phyloP scores from a whole-genome alignment of 2,329 filamentous ascomycete species.

The Dothistroma pini region DNA sequence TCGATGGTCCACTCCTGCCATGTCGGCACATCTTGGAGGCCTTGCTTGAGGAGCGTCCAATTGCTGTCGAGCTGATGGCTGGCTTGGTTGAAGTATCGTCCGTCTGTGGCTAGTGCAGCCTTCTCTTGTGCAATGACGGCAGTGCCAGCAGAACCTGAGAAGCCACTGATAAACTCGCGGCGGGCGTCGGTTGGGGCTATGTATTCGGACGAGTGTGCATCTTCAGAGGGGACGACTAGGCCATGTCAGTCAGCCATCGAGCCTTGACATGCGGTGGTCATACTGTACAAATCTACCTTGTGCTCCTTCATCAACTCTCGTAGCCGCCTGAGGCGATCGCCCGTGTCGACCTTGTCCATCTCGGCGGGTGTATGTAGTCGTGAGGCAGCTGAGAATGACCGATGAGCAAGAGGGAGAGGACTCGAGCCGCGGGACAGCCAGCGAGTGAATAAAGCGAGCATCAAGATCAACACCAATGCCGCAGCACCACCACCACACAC shows the following conservation, averaged over 20 bases:
- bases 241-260: constrained; percentile 38
- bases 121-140: constrained; percentile 83
- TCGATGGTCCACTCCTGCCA: constrained; percentile 96
- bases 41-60: constrained; percentile 89
- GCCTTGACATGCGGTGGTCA: constrained; percentile 13
- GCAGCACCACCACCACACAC: background rate
- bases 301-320: constrained; percentile 82
- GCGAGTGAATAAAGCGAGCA: constrained; percentile 12
- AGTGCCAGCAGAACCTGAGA: constrained; percentile 90
- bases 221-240: constrained; percentile 90
- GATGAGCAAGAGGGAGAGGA: constrained; percentile 1
- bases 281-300: constrained; percentile 90
- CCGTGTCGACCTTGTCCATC: constrained; percentile 79
- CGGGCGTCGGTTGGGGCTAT: constrained; percentile 93
- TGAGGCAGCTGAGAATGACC: constrained; percentile 24
- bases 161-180: constrained; percentile 87
- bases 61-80: constrained; percentile 84
- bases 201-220: constrained; percentile 96
- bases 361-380: constrained; percentile 36
- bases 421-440: constrained; percentile 8
- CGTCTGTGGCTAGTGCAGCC: constrained; percentile 89
- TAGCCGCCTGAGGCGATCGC: constrained; percentile 68
- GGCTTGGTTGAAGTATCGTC: constrained; percentile 97
- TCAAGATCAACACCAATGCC: constrained; percentile 5
- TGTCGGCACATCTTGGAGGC: constrained; percentile 86